Percentiles rank a stretch among this genome's conserved stretches.
Evolutionary conservation across 1,139 yeast species (phyloP).

Genomic region (Blastobotrys buckinghamii): DNA sequence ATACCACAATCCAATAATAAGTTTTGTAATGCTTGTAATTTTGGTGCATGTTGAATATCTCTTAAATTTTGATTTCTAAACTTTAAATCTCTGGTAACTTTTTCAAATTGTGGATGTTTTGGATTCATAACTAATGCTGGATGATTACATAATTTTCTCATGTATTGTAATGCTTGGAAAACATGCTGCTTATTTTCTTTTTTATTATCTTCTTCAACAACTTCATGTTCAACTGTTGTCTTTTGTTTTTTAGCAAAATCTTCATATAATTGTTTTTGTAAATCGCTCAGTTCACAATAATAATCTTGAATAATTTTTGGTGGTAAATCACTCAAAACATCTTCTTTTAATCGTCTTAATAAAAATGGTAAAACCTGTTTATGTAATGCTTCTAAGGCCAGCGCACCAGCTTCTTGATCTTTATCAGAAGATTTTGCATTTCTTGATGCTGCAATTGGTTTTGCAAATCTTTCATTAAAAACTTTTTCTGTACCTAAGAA

Average conservation of each 20-base stretch:
- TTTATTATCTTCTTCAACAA: constrained; percentile 31
- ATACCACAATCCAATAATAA: constrained; percentile 91
- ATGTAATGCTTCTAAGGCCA: constrained; percentile 92
- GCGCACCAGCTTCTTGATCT: constrained; percentile 95
- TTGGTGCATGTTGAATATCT: constrained; percentile 85
- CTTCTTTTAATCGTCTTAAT: constrained; percentile 93
- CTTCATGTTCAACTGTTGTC: constrained; percentile 59
- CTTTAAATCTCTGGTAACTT: constrained; percentile 55
- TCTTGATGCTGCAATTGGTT: constrained; percentile 93
- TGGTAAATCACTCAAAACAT: constrained; percentile 91
- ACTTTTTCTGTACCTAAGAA: constrained; percentile 92
- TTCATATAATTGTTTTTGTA: constrained; percentile 80
- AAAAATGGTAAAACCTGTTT: constrained; percentile 95
- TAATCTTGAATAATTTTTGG: constrained; percentile 98
- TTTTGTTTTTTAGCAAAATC: constrained; percentile 91
- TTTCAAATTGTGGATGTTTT: constrained; percentile 75
- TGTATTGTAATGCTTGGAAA: constrained; percentile 94
- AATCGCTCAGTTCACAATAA: constrained; percentile 88
- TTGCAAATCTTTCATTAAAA: constrained; percentile 92
- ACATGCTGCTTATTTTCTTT: constrained; percentile 73
- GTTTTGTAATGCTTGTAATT: constrained; percentile 74
- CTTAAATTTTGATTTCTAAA: constrained; percentile 55
- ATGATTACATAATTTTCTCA: constrained; percentile 95
- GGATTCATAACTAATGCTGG: constrained; percentile 88
- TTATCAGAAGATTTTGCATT: constrained; percentile 86